Percentiles rank a stretch among this genome's conserved stretches.
Conservation (phyloP, 1,284 basidiomycete species). For the Singerocomus rubriflavus region DNA sequence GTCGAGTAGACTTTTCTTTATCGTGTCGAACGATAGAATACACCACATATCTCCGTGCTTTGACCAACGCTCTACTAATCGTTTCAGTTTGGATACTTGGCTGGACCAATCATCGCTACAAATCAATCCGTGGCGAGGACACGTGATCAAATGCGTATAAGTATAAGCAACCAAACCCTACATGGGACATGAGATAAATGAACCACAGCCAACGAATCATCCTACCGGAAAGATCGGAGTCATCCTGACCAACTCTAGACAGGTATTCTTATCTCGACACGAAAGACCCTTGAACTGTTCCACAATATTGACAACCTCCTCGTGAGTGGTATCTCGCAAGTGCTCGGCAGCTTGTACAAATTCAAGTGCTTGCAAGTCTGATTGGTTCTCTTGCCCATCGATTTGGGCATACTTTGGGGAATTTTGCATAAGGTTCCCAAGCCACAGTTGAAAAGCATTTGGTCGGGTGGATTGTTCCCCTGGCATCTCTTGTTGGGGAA, state of each 20-base stretch:
- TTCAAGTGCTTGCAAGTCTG: neutral
- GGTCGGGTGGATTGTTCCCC: neutral
- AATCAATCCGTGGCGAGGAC: slow-evolving; percentile 10
- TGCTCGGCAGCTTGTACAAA: slow-evolving; percentile 5
- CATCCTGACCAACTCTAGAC: slow-evolving; percentile 15
- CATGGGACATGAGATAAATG: slow-evolving; percentile 11
- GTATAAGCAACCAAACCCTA: slow-evolving; percentile 28
- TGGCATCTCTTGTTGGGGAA: neutral
- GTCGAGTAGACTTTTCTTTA: slow-evolving; percentile 14
- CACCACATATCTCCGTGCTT: slow-evolving; percentile 5
- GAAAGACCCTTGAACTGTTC: slow-evolving; percentile 12
- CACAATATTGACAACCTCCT: slow-evolving; percentile 19
- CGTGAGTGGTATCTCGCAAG: slow-evolving; percentile 17
- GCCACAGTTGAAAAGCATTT: slow-evolving; percentile 22
- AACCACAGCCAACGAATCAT: neutral
- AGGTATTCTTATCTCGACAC: slow-evolving; percentile 2
- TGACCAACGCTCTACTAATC: slow-evolving; percentile 8
- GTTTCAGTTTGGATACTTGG: slow-evolving; percentile 10
- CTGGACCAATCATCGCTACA: slow-evolving; percentile 13
- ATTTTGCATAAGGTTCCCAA: neutral
- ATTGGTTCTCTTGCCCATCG: slow-evolving; percentile 13
- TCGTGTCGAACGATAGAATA: slow-evolving; percentile 12
- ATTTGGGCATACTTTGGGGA: slow-evolving; percentile 19
- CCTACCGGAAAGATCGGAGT: slow-evolving; percentile 27
- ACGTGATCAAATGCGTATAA: slow-evolving; percentile 22